phyloP scores from a whole-genome alignment of 2,329 filamentous ascomycete species.

The Verticillium nubilum region DNA sequence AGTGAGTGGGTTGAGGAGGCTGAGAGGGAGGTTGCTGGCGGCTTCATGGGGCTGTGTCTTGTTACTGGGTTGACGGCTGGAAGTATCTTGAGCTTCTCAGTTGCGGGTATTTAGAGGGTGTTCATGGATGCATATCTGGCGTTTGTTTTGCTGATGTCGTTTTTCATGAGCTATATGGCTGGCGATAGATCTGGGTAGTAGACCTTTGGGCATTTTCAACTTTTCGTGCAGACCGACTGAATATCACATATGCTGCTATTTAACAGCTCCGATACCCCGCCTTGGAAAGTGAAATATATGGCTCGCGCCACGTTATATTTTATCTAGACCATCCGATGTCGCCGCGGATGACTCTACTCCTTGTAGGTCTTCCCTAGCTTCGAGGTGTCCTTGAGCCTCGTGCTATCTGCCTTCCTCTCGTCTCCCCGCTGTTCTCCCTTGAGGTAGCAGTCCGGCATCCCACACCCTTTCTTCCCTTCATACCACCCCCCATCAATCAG shows the following conservation, averaged over 20 bases:
- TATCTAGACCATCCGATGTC: not conserved
- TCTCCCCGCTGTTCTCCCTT: not conserved
- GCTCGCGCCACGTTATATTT: not conserved
- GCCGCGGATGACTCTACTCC: not conserved
- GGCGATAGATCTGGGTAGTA: not conserved
- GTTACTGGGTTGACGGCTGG: conserved; percentile 77
- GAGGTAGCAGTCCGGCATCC: conserved; percentile 4
- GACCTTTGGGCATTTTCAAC: too few species aligned
- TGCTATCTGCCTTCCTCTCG: not conserved
- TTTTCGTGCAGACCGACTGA: too few species aligned
- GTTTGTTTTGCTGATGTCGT: not conserved
- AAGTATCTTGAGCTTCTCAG: conserved; percentile 84
- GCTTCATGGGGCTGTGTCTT: conserved; percentile 91
- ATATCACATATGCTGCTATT: too few species aligned
- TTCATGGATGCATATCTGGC: not conserved
- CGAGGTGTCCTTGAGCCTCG: not conserved
- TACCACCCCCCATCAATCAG: conserved; percentile 69
- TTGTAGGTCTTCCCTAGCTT: not conserved
- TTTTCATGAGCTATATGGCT: not conserved
- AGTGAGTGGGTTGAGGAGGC: conserved; percentile 73
- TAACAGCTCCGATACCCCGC: too few species aligned
- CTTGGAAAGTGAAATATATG: not conserved
- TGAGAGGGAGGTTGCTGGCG: conserved; percentile 83
- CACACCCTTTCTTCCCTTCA: conserved; percentile 1
- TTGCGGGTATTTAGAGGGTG: conserved; percentile 40